A percentile compares a stretch with the other conserved stretches of the same genome.
Evolutionary conservation across 441 rosid species (phyloP).

Genomic region (Macaranga tanarius): DNA sequence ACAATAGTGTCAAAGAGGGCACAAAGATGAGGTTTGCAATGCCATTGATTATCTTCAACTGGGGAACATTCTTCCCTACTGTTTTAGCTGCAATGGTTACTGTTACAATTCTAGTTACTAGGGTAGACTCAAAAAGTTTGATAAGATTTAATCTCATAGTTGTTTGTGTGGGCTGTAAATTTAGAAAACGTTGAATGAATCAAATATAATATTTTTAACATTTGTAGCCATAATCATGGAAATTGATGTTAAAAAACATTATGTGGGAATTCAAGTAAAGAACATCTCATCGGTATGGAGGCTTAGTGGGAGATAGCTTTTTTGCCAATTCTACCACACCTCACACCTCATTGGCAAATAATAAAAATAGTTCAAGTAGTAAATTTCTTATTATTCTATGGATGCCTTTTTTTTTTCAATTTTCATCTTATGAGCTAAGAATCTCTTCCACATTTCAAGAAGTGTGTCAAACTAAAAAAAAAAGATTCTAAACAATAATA

Average conservation of each 20-base stretch:
- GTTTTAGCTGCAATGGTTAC: slow-evolving; percentile 86
- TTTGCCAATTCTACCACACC: too few species aligned
- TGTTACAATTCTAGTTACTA: slow-evolving; percentile 54
- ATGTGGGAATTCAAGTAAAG: too few species aligned
- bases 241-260: too few species aligned
- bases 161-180: too few species aligned
- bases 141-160: slow-evolving; percentile 41
- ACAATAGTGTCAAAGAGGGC: slow-evolving; percentile 55
- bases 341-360: too few species aligned
- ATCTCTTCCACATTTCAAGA: not conserved
- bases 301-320: too few species aligned
- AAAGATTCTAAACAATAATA: not conserved
- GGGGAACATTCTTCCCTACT: slow-evolving; percentile 77
- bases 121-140: slow-evolving; percentile 51
- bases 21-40: slow-evolving; percentile 83
- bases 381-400: not conserved
- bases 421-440: not conserved
- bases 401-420: not conserved
- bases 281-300: too few species aligned
- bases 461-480: not conserved
- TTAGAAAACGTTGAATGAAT: too few species aligned
- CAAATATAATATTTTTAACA: too few species aligned
- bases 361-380: not conserved
- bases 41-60: slow-evolving; percentile 50
- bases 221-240: too few species aligned